Evolutionary conservation across 768 basidiomycete species (phyloP).

Genomic region (Psilocybe tampanensis): DNA sequence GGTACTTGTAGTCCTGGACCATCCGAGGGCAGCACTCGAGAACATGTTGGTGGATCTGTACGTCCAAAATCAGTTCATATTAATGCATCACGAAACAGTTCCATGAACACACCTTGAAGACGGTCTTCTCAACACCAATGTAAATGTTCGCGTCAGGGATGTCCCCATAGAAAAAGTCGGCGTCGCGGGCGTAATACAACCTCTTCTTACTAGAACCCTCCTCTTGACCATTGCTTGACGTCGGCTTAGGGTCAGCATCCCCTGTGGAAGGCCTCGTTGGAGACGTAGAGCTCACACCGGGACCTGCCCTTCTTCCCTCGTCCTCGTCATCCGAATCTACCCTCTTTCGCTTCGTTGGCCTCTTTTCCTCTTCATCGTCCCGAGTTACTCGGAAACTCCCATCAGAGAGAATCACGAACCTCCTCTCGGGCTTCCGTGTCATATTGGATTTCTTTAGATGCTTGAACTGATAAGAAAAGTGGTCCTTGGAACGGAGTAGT

Average conservation of each 20-base stretch:
- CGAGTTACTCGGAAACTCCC: conserved; percentile 24
- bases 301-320: neutral
- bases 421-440: too few relatives aligned
- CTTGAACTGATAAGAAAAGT: too few relatives aligned
- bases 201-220: neutral
- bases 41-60: conserved; percentile 25
- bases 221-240: neutral
- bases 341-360: conserved; percentile 23
- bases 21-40: conserved; percentile 25
- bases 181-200: conserved; percentile 21
- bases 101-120: neutral
- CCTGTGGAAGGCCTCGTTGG: neutral
- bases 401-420: too few relatives aligned
- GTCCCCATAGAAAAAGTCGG: conserved; percentile 38
- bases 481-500: too few relatives aligned
- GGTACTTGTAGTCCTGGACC: conserved; percentile 7
- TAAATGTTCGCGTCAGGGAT: conserved; percentile 40
- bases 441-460: too few relatives aligned
- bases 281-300: neutral
- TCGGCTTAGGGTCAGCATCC: too few relatives aligned
- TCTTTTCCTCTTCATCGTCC: conserved; percentile 27
- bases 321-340: conserved; percentile 28
- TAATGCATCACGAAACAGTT: neutral
- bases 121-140: conserved; percentile 38
- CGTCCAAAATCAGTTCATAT: neutral